Evolutionary conservation across 352 stramenopile species (phyloP), one percentile per base, ranked within the genome.

Genomic region (Poterioochromonas sp.): DNA sequence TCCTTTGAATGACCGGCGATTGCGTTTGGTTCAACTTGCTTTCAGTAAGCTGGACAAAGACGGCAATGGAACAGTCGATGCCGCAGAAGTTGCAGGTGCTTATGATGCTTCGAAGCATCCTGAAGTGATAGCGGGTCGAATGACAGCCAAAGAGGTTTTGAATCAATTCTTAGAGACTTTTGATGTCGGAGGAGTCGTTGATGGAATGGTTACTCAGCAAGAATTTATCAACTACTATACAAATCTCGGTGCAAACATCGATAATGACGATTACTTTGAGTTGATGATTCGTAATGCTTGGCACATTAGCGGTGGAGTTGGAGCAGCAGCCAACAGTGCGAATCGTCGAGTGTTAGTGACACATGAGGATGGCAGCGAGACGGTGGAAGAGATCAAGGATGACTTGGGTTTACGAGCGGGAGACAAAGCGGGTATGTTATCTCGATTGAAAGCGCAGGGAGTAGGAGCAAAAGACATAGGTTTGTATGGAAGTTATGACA

Each of bases 251-350:
- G 89, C 88, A 0, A 89, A 84, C 64, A 92, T 95, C 77, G 90
- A 93, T 40, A 86, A 90, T 64, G 89, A 95, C 78, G 88, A 94
- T 70, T 92, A 91, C 73, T 96, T 95, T 77, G 89, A 93, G 80
- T 83, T 92, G 43, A 93, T 96, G 87, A 90, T 95, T 81, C 88
- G 89, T 79, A 94, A 90, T 54, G 88, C 64, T 58, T 90, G 90
- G 85, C 79, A 84, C 65, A 84, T 88, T 29, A 70, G 64, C 8
- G 84, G 84, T n/a, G 90, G 90, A 34, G 84, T 92, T 74, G 90
- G 91, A 73, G 89, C 84, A 85, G 84, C 80, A 26, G 88, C 82
- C 37, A 95, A 95, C 83, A 90, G 88, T 1, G 91, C 88, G 0
- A 94, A 91, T 65, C 86, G 87, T 34, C 87, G 90, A n/a, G 90